Evolutionary conservation across 1,284 basidiomycete species (phyloP).

Genomic region (Sphagnurus paluster): DNA sequence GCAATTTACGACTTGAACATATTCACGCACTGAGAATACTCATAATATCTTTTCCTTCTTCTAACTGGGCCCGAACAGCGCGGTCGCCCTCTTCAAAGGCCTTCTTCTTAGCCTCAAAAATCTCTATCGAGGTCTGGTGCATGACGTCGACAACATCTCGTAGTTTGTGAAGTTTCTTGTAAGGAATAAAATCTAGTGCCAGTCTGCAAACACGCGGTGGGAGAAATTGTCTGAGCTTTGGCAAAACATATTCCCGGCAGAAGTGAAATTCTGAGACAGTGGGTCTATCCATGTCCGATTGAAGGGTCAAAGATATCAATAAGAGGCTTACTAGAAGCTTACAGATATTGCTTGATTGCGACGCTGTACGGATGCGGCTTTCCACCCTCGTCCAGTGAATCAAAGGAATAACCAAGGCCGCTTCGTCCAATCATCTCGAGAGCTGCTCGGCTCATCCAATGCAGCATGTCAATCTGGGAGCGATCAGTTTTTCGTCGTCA

Average conservation of each 20-base stretch:
- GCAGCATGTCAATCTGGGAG: conserved; percentile 2
- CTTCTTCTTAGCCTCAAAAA: conserved; percentile 34
- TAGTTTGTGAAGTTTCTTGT: conserved; percentile 28
- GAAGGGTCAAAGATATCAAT: neutral
- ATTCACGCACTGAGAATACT: conserved; percentile 43
- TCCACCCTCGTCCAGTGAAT: conserved; percentile 25
- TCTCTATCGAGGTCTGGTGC: conserved; percentile 33
- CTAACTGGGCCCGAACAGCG: conserved; percentile 29
- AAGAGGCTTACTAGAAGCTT: neutral
- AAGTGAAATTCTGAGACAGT: neutral
- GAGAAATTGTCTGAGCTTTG: conserved; percentile 25
- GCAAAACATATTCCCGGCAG: conserved; percentile 17
- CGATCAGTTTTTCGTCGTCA: conserved; percentile 11
- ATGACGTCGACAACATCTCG: conserved; percentile 34
- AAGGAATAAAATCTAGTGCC: conserved; percentile 30
- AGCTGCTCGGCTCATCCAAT: conserved; percentile 6
- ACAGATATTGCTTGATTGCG: conserved; percentile 29
- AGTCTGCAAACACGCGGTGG: conserved; percentile 27
- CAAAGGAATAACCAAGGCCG: conserved; percentile 32
- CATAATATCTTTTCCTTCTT: conserved; percentile 44
- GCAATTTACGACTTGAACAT: neutral
- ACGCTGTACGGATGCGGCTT: conserved; percentile 28
- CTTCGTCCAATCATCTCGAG: too few species aligned
- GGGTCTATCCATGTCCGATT: neutral
- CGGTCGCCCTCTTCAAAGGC: conserved; percentile 28